phyloP scores from a whole-genome alignment of 257 asterid genomes.

The Ligustrum vulgare region DNA sequence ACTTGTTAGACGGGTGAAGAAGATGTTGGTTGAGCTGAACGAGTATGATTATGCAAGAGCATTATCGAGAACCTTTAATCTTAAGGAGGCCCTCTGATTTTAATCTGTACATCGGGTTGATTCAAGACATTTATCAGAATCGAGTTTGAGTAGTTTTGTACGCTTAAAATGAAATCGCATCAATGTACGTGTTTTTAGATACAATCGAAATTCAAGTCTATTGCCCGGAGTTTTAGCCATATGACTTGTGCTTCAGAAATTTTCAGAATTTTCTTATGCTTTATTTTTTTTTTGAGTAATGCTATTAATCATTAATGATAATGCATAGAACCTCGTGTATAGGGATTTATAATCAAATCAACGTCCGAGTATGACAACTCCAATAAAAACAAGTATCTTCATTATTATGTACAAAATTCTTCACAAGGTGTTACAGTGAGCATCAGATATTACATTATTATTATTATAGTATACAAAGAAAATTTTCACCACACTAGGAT shows the following conservation, averaged over 20 bases:
- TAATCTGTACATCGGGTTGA: not conserved
- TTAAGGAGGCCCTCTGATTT: constrained; percentile 85
- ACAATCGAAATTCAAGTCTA: not conserved
- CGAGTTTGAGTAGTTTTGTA: constrained; percentile 16
- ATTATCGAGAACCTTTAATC: constrained; percentile 68
- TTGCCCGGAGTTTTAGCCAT: not conserved
- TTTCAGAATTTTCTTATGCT: too few relatives aligned
- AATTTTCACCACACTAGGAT: not conserved
- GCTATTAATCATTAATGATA: too few relatives aligned
- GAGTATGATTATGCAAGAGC: constrained; percentile 80
- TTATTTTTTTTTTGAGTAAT: too few relatives aligned
- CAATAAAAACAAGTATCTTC: too few relatives aligned
- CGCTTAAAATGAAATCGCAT: constrained; percentile 11
- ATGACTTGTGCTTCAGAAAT: not conserved
- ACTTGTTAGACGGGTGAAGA: constrained; percentile 76
- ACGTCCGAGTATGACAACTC: too few relatives aligned
- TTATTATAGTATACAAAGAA: not conserved
- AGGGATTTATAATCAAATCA: not conserved
- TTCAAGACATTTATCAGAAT: not conserved
- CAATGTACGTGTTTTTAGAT: not conserved
- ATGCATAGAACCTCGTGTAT: not conserved
- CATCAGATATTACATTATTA: not conserved
- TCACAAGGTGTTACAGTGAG: constrained; percentile 1
- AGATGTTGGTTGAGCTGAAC: constrained; percentile 88
- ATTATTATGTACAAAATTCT: constrained; percentile 17